A percentile compares a stretch with the other conserved stretches of the same genome.
These are phyloP conservation scores for Vanilla planifolia DNA, from an alignment of 106 monocot species.

Conservation along the genomic window DNA sequence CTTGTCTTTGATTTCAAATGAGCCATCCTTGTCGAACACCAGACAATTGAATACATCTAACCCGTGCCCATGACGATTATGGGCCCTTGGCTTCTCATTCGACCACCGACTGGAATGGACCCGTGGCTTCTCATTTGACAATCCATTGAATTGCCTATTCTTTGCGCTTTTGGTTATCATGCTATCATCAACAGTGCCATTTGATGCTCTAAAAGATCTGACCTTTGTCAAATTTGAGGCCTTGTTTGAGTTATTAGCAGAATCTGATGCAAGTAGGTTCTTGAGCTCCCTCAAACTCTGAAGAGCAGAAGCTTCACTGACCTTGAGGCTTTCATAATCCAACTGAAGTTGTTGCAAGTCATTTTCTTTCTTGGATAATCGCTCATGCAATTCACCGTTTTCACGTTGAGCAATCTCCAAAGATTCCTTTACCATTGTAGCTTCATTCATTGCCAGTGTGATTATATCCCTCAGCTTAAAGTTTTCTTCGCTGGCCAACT, in stretches of 20 bases:
- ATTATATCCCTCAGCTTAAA: conserved; percentile 60
- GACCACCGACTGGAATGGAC: no score
- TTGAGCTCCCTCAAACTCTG: conserved; percentile 59
- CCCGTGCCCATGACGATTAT: no score
- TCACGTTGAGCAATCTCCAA: conserved; percentile 67
- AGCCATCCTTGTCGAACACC: no score
- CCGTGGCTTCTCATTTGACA: no score
- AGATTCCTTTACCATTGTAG: conserved; percentile 55
- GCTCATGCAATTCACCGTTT: conserved; percentile 52
- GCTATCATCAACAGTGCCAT: conserved; percentile 6
- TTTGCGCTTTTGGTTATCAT: neutral
- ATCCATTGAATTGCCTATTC: no score
- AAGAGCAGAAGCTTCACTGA: conserved; percentile 58
- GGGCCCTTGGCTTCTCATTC: no score
- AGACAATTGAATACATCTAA: no score
- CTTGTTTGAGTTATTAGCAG: conserved; percentile 6
- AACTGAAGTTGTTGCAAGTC: conserved; percentile 31
- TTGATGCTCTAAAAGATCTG: conserved; percentile 18
- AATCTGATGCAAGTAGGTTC: conserved; percentile 30
- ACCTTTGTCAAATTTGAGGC: conserved; percentile 21
- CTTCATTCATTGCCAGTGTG: conserved; percentile 81
- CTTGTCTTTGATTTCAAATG: no score
- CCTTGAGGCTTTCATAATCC: conserved; percentile 60
- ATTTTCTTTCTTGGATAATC: conserved; percentile 42
- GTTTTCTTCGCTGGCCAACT: conserved; percentile 49